Percentiles rank a stretch among this genome's conserved stretches.
These are phyloP conservation scores for Stylosanthes scabra DNA, from an alignment of 331 rosid genomes.

Conservation along the genomic window DNA sequence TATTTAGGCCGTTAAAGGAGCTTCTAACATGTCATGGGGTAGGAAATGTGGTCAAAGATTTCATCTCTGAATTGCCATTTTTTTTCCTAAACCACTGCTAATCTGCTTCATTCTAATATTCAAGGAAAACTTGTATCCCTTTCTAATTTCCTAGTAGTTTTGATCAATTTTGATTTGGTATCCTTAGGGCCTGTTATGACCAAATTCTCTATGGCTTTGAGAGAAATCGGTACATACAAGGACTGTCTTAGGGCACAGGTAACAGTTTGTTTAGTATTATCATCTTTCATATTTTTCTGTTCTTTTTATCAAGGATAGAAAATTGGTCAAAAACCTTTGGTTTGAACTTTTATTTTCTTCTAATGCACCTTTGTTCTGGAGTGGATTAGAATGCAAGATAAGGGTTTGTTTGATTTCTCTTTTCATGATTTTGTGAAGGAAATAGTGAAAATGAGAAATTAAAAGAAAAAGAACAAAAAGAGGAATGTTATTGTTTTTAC, in stretches of 20 bases:
- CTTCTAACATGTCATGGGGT: neutral
- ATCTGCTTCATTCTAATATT: slow-evolving; percentile 18
- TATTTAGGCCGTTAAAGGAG: slow-evolving; percentile 17
- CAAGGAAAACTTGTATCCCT: neutral
- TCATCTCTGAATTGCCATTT: neutral
- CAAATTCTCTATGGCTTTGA: slow-evolving; percentile 63
- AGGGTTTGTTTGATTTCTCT: too few species aligned
- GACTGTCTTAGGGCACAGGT: slow-evolving; percentile 76
- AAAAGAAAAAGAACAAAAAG: too few species aligned
- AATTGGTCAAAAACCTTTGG: neutral
- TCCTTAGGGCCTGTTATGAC: slow-evolving; percentile 65
- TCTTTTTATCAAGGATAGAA: slow-evolving; percentile 1
- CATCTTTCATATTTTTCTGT: slow-evolving; percentile 23
- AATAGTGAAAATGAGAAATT: too few species aligned
- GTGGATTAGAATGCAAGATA: slow-evolving; percentile 21
- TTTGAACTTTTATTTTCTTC: slow-evolving; percentile 2
- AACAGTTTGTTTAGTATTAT: slow-evolving; percentile 12
- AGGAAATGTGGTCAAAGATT: slow-evolving; percentile 9
- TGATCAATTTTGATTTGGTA: slow-evolving; percentile 23
- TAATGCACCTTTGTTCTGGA: slow-evolving; percentile 25
- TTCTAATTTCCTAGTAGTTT: neutral
- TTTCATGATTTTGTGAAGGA: too few species aligned
- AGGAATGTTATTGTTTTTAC: too few species aligned
- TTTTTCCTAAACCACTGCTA: neutral
- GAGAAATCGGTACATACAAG: slow-evolving; percentile 69